Conservation (phyloP, 2,329 filamentous ascomycete genomes). For the Alternaria triticimaculans region DNA sequence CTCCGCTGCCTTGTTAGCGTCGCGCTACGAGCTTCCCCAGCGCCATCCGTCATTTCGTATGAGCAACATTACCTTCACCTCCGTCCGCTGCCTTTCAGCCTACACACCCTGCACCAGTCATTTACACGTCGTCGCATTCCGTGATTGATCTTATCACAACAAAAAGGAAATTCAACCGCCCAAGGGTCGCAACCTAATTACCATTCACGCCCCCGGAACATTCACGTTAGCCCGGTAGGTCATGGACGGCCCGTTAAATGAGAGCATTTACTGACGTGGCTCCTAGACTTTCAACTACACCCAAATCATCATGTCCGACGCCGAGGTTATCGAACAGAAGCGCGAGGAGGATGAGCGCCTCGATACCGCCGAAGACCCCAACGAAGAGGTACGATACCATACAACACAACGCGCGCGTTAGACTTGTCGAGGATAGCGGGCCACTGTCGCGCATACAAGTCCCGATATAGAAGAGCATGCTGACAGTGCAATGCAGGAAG, state of each 20-base stretch:
- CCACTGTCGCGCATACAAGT: not conserved
- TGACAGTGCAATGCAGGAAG: slow-evolving; percentile 37
- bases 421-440: not conserved
- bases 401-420: not conserved
- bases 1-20: slow-evolving; percentile 21
- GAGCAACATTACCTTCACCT: slow-evolving; percentile 24
- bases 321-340: slow-evolving; percentile 33
- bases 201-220: slow-evolving; percentile 5
- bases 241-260: not conserved
- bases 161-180: not conserved
- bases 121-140: slow-evolving; percentile 17
- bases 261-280: not conserved
- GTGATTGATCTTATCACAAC: not conserved
- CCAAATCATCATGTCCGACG: slow-evolving; percentile 35
- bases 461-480: not conserved
- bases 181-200: not conserved
- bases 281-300: not conserved
- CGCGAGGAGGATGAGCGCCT: slow-evolving; percentile 43
- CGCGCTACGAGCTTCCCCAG: slow-evolving; percentile 19
- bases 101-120: slow-evolving; percentile 1
- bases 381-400: slow-evolving; percentile 44
- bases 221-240: slow-evolving; percentile 24
- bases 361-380: slow-evolving; percentile 43
- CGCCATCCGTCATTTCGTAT: slow-evolving; percentile 27
- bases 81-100: slow-evolving; percentile 18